Evolutionary conservation across 164 flowering plant genomes (phyloP), one percentile per base, ranked within the genome.

Genomic region (Stephania cephalantha): DNA sequence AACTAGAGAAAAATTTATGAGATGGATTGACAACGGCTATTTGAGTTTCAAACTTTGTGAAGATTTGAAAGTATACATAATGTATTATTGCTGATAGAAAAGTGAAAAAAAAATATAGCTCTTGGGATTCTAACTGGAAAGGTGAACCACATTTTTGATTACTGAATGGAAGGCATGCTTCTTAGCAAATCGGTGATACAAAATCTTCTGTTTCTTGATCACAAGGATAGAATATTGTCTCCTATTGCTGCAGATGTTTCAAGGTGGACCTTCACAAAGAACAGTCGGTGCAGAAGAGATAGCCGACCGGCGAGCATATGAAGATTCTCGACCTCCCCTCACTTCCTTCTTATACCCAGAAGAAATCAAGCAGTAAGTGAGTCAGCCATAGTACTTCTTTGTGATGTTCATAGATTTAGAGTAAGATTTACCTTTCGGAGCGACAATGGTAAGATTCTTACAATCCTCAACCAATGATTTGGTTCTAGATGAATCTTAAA

Each of bases 251-350:
- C 78, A 89, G 90, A 87, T 89, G 89, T 85, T 85, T 73, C 83
- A 81, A 75, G 92, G 92, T 13, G 82, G 85, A n/a, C 89, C 90
- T 46, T 81, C 90, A 67, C 83, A 87, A 67, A 83, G 75, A 70
- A 82, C 76, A 69, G 85, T 86, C 68, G 31, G 75, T 29, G 78
- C 88, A 25, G 85, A 84, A 77, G 79, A 83, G 58, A 72, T 89
- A 66, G 92, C 90, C 68, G 92, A 89, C 70, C 84, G 73, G 78
- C 79, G 90, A 77, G 90, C 92, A 22, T 89, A 87, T 73, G 92
- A 89, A 78, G 87, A 89, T 83, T 78, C 83, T 13, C 79, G 90
- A 7, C 92, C 90, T 73, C 74, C 86, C 73, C 86, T 89, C 46
- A 82, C 88, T 12, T 85, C 88, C 22, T 63, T 42, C 46, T 13